Evolutionary conservation across 352 stramenopile species (phyloP), one percentile per base, ranked within the genome.

Genomic region (Saprolegnia diclina): DNA sequence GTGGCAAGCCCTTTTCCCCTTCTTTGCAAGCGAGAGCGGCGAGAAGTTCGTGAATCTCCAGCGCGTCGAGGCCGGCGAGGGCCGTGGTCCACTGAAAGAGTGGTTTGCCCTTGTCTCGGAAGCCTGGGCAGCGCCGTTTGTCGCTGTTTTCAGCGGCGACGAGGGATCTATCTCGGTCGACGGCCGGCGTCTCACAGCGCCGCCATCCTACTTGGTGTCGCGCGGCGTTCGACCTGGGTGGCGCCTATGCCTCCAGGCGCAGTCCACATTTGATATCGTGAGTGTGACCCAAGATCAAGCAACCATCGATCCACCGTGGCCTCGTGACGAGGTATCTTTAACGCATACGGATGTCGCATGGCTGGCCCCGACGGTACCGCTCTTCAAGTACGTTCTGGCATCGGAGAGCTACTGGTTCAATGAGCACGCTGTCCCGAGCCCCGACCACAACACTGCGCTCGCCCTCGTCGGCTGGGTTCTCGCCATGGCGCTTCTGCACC

Each of bases 401-500:
- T 63, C 50, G 10, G 63, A 69, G 21, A 62, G 45, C 35, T 62
- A 69, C 26, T 69, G 45, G 24, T 35, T 69, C 16, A 69, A 69
- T 21, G 63, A 69, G 46, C 4, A 37, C 18, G 29, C 53, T 14
- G 35, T 42, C 11, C 3, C 52, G 13, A 24, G 52, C 13, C 13
- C 52, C 3, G 52, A 59, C 11, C n/a, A 16, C 4, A 14, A 22
- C 26, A 29, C 32, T 45, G 16, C 46, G 18, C 45, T 69, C 19
- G 63, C 40, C 6, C 35, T 59, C 22, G 16, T 62, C 7, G 63
- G 63, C 19, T 69, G 45, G 45, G 29, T 63, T 9, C 18, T 69
- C 2, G 63, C 63, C 14, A 69, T 69, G 45, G 45, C 63, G 22
- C 53, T 69, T 9, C 38, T 62, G 21, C 63, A 69, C 37, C 63